Evolutionary conservation across 345 rosid species (phyloP).

Genomic region (Citropsis articulata): DNA sequence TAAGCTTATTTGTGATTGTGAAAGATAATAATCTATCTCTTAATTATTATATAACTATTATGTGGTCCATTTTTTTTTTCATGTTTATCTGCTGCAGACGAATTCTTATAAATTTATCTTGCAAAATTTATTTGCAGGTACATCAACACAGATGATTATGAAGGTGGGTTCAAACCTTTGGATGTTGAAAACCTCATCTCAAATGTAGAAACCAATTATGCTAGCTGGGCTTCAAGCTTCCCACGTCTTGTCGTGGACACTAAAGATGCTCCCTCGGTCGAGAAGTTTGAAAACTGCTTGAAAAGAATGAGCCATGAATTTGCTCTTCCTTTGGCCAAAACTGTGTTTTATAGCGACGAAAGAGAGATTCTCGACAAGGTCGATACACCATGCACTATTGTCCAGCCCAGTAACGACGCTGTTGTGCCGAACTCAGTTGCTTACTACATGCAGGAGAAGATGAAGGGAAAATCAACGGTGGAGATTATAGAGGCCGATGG

Average conservation of each 20-base stretch:
- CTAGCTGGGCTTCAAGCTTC: slow-evolving; percentile 48
- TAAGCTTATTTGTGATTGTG: not conserved
- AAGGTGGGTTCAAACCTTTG: slow-evolving; percentile 53
- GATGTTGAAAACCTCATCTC: slow-evolving; percentile 41
- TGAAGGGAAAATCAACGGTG: slow-evolving; percentile 51
- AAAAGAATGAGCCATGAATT: slow-evolving; percentile 52
- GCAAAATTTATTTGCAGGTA: slow-evolving; percentile 33
- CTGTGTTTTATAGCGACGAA: slow-evolving; percentile 56
- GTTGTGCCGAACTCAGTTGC: slow-evolving; percentile 57
- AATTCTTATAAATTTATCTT: not conserved
- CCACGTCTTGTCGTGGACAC: slow-evolving; percentile 40
- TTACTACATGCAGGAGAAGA: slow-evolving; percentile 59
- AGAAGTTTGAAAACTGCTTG: slow-evolving; percentile 32
- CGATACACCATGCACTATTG: slow-evolving; percentile 49
- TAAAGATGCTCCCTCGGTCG: slow-evolving; percentile 35
- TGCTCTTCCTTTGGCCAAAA: slow-evolving; percentile 55
- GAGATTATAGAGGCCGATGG: slow-evolving; percentile 50
- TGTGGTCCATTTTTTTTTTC: not conserved
- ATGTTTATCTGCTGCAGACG: too few species aligned
- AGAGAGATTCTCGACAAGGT: slow-evolving; percentile 50
- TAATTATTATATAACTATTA: not conserved
- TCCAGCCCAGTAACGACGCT: slow-evolving; percentile 49
- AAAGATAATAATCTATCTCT: not conserved
- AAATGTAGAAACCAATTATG: slow-evolving; percentile 44
- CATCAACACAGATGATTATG: slow-evolving; percentile 48